A percentile compares a stretch with the other conserved stretches of the same genome.
These are phyloP conservation scores for Suillus clintonianus DNA, from an alignment of 768 basidiomycete genomes.

Conservation along the genomic window DNA sequence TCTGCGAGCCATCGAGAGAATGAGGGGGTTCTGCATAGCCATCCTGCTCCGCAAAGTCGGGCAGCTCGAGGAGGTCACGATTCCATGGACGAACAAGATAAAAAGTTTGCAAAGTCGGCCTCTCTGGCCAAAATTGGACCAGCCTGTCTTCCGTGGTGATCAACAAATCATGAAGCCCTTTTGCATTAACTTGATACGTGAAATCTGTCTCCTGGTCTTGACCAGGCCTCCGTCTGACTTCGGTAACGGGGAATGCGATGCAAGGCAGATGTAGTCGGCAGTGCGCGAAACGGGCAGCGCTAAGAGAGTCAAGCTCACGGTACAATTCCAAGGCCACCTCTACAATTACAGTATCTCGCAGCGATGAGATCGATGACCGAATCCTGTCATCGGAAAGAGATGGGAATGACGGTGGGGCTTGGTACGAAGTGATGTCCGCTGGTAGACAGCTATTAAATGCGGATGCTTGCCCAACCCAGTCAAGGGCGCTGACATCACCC, in stretches of 20 bases:
- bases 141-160: background rate
- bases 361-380: background rate
- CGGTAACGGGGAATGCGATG: background rate
- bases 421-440: slow-evolving; percentile 15
- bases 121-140: background rate
- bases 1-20: background rate
- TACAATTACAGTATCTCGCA: background rate
- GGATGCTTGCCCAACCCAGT: slow-evolving; percentile 19
- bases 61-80: background rate
- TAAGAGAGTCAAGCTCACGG: background rate
- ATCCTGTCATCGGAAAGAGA: background rate
- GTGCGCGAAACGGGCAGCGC: background rate
- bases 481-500: slow-evolving; percentile 13
- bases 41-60: background rate
- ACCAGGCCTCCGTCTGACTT: background rate
- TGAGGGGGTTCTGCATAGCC: background rate
- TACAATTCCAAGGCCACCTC: background rate
- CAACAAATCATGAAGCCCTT: background rate
- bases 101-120: background rate
- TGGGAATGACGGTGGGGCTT: slow-evolving; percentile 28
- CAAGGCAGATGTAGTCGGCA: background rate
- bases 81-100: background rate
- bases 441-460: slow-evolving; percentile 17
- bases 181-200: background rate
- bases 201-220: background rate